A percentile compares a stretch with the other conserved stretches of the same genome.
phyloP scores from a whole-genome alignment of 176 grass and related monocot genomes.

The Rhynchospora breviuscula region DNA sequence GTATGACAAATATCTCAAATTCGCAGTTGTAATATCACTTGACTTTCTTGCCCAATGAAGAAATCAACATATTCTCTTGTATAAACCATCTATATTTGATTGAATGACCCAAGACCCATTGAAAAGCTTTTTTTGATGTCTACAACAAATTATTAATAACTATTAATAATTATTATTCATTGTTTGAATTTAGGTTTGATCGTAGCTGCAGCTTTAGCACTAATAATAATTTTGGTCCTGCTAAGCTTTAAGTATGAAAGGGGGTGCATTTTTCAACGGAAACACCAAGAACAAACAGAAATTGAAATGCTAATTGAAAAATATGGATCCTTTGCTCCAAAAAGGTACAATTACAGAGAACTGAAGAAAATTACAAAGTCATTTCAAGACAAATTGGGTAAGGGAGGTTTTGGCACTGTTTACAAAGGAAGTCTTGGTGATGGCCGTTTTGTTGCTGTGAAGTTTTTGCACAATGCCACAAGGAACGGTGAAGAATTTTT shows the following conservation, averaged over 20 bases:
- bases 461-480: constrained; percentile 31
- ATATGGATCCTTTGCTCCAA: constrained; percentile 43
- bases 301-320: constrained; percentile 27
- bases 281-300: constrained; percentile 3
- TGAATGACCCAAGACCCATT: neutral
- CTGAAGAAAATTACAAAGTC: constrained; percentile 51
- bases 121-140: neutral
- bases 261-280: neutral
- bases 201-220: neutral
- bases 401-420: constrained; percentile 53
- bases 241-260: neutral
- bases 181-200: neutral
- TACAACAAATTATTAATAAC: neutral
- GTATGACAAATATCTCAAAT: neutral
- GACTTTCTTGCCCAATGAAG: neutral
- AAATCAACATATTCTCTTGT: neutral
- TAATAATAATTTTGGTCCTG: neutral
- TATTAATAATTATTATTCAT: too few relatives aligned
- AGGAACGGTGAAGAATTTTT: constrained; percentile 45
- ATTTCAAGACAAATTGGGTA: constrained; percentile 40
- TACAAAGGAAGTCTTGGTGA: constrained; percentile 39
- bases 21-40: neutral
- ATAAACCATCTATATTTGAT: neutral
- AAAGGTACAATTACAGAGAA: constrained; percentile 41
- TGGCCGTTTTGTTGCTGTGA: constrained; percentile 37